These are phyloP conservation scores for Pelargonium cotyledonis DNA, from an alignment of 441 rosid genomes.

Conservation along the genomic window DNA sequence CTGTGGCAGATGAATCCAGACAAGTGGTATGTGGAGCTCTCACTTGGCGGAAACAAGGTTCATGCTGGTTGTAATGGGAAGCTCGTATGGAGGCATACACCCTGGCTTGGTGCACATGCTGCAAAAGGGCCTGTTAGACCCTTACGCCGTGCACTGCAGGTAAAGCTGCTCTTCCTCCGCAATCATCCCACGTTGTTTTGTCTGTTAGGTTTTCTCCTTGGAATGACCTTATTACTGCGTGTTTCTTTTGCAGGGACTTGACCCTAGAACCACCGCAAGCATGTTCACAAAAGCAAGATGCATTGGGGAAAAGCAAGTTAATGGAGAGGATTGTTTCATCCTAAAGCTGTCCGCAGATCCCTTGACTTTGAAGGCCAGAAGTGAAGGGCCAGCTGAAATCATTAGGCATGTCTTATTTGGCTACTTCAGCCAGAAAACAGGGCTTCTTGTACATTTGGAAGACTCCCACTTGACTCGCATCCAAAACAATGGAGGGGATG, in stretches of 20 bases:
- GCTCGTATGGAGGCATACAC: slow-evolving; percentile 82
- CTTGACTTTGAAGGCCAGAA: background rate
- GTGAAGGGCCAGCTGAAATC: background rate
- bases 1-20: slow-evolving; percentile 95
- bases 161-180: slow-evolving; percentile 17
- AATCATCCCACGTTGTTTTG: background rate
- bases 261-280: background rate
- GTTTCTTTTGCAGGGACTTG: background rate
- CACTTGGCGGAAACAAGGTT: slow-evolving; percentile 78
- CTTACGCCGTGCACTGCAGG: slow-evolving; percentile 95
- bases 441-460: background rate
- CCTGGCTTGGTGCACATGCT: slow-evolving; percentile 88
- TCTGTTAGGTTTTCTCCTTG: too few species aligned
- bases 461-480: background rate
- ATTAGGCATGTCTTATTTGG: background rate
- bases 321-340: background rate
- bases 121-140: slow-evolving; percentile 95
- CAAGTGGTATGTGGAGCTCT: slow-evolving; percentile 93
- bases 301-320: background rate
- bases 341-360: background rate
- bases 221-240: background rate
- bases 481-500: background rate
- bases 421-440: background rate
- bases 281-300: background rate
- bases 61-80: slow-evolving; percentile 72